Conservation (phyloP, 2,329 filamentous ascomycete genomes). For the Paraphoma chrysanthemicola region DNA sequence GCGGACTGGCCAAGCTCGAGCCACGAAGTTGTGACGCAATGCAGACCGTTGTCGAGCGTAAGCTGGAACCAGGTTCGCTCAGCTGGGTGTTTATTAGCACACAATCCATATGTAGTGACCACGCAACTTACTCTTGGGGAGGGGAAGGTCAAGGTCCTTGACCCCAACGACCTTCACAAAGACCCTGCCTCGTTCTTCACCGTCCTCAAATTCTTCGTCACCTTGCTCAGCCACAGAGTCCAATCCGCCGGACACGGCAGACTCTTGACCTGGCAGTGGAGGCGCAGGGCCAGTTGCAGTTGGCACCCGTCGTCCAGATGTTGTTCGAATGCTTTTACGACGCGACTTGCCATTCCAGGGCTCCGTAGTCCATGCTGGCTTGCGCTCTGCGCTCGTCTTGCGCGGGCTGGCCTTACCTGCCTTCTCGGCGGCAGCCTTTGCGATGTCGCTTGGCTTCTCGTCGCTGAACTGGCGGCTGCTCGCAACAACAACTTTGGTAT, state of each 20-base stretch:
- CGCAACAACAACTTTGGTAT: constrained; percentile 96
- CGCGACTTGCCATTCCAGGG: constrained; percentile 89
- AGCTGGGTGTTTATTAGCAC: constrained; percentile 36
- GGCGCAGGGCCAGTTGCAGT: constrained; percentile 70
- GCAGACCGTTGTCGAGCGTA: constrained; percentile 96
- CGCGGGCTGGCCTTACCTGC: constrained; percentile 74
- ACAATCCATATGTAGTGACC: no score
- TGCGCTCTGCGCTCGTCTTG: constrained; percentile 70
- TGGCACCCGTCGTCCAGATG: constrained; percentile 65
- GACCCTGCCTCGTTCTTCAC: constrained; percentile 83
- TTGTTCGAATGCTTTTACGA: constrained; percentile 67
- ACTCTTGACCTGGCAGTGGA: constrained; percentile 86
- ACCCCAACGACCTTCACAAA: constrained; percentile 99
- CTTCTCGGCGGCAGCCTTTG: constrained; percentile 41
- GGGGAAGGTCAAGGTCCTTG: constrained; percentile 89
- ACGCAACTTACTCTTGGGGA: constrained; percentile 68
- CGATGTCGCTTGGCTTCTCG: constrained; percentile 66
- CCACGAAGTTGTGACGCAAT: constrained; percentile 97
- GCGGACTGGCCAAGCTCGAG: constrained; percentile 90
- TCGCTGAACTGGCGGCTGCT: constrained; percentile 67
- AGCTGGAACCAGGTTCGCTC: constrained; percentile 94
- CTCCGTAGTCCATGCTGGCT: constrained; percentile 92
- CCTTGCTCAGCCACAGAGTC: constrained; percentile 75
- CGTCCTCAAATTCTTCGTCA: constrained; percentile 72
- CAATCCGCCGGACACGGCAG: constrained; percentile 70